Conservation (phyloP, 1,139 yeast species). For the Lodderomyces beijingensis region DNA sequence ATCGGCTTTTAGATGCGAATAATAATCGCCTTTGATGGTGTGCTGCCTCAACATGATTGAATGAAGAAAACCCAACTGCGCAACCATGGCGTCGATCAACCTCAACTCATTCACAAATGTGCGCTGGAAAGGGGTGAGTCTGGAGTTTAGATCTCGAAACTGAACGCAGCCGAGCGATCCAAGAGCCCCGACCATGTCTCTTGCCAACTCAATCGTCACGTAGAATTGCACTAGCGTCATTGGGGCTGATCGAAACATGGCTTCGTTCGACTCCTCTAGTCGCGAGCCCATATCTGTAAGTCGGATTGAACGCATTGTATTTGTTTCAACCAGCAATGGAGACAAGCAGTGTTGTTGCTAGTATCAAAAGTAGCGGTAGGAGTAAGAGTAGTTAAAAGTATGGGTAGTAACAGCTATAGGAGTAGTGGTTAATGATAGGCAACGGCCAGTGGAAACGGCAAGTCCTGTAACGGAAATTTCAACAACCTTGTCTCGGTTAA, state of each 20-base stretch:
- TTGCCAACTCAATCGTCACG: slow-evolving; percentile 84
- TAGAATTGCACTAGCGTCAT: slow-evolving; percentile 91
- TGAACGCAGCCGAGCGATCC: slow-evolving; percentile 85
- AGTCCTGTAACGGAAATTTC: too few relatives aligned
- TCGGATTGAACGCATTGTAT: slow-evolving; percentile 9
- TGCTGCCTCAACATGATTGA: slow-evolving; percentile 34
- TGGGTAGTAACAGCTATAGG: too few relatives aligned
- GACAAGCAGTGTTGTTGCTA: too few relatives aligned
- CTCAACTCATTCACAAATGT: slow-evolving; percentile 82
- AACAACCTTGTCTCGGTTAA: too few relatives aligned
- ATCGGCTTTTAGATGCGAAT: slow-evolving; percentile 22
- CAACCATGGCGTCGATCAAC: slow-evolving; percentile 33
- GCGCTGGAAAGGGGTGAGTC: slow-evolving; percentile 78
- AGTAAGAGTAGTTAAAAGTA: too few relatives aligned
- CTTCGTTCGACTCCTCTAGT: slow-evolving; percentile 16
- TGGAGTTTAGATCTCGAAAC: slow-evolving; percentile 82
- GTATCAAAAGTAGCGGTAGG: too few relatives aligned
- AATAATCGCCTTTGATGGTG: slow-evolving; percentile 23
- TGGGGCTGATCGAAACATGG: slow-evolving; percentile 71
- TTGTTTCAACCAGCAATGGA: too few relatives aligned
- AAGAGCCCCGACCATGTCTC: slow-evolving; percentile 77
- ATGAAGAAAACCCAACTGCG: slow-evolving; percentile 26
- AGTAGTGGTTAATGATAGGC: too few relatives aligned
- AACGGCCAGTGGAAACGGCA: too few relatives aligned
- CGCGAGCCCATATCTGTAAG: slow-evolving; percentile 6